Conservation (phyloP, 73 alveolate genomes). For the Blepharisma stoltei region DNA sequence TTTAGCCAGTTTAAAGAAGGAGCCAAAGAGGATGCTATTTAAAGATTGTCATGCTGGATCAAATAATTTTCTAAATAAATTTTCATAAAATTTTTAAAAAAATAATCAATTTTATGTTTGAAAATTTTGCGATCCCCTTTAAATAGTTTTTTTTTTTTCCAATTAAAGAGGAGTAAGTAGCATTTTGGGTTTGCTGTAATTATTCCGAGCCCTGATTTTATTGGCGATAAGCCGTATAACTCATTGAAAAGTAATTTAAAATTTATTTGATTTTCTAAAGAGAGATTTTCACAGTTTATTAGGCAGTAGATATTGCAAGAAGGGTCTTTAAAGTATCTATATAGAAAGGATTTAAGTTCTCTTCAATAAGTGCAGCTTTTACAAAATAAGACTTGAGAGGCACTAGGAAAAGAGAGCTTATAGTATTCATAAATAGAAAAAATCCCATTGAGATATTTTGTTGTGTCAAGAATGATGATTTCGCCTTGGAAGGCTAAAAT, state of each 20-base stretch:
- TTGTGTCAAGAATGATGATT: conserved; percentile 1
- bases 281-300: not conserved
- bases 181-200: not conserved
- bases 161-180: too few relatives aligned
- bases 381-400: not conserved
- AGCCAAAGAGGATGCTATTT: too few relatives aligned
- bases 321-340: conserved; percentile 4
- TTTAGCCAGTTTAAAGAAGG: too few relatives aligned
- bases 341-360: not conserved
- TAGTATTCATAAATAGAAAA: not conserved
- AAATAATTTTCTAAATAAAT: too few relatives aligned
- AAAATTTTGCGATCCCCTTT: too few relatives aligned
- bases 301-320: not conserved
- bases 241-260: not conserved
- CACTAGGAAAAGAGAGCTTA: not conserved
- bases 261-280: not conserved
- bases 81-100: too few relatives aligned
- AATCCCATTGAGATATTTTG: not conserved
- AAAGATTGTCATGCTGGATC: too few relatives aligned
- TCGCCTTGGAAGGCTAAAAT: not conserved
- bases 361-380: not conserved
- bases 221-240: too few relatives aligned
- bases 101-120: too few relatives aligned
- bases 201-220: not conserved
- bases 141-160: too few relatives aligned